Evolutionary conservation across 441 rosid species (phyloP).

Genomic region (Erodium trifolium): DNA sequence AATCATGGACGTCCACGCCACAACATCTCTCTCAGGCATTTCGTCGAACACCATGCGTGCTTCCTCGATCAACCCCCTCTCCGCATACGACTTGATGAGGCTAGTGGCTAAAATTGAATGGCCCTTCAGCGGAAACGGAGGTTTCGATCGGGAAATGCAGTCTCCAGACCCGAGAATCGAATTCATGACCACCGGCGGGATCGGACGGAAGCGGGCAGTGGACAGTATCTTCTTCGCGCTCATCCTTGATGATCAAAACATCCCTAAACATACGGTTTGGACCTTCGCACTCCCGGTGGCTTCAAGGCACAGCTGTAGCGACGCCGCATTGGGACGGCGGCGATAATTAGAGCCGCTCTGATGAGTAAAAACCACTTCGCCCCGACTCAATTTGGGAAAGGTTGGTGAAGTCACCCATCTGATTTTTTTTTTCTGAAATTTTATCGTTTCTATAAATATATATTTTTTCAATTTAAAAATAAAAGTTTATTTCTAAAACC

Average conservation of each 20-base stretch:
- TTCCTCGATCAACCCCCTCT: constrained; percentile 40
- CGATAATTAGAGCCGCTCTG: not conserved
- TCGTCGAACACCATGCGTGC: constrained; percentile 88
- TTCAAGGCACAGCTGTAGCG: not conserved
- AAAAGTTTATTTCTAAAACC: no score
- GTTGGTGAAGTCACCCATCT: no score
- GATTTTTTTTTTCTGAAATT: no score
- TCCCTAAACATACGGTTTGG: not conserved
- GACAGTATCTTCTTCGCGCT: constrained; percentile 33
- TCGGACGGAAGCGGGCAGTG: constrained; percentile 25
- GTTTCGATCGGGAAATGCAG: constrained; percentile 20
- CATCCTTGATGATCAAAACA: constrained; percentile 18
- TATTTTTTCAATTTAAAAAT: no score
- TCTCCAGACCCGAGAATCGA: constrained; percentile 36
- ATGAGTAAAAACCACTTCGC: not conserved
- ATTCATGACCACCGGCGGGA: constrained; percentile 35
- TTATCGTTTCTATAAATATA: no score
- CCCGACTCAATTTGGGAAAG: no score
- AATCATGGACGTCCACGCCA: constrained; percentile 82
- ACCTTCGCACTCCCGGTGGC: not conserved
- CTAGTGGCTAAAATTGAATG: constrained; percentile 61
- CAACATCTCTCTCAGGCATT: constrained; percentile 74
- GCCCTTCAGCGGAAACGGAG: constrained; percentile 28
- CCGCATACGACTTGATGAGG: constrained; percentile 43
- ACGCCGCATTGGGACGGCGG: not conserved